Evolutionary conservation across 1,139 yeast species (phyloP).

Genomic region (Yamadazyma buinensis): DNA sequence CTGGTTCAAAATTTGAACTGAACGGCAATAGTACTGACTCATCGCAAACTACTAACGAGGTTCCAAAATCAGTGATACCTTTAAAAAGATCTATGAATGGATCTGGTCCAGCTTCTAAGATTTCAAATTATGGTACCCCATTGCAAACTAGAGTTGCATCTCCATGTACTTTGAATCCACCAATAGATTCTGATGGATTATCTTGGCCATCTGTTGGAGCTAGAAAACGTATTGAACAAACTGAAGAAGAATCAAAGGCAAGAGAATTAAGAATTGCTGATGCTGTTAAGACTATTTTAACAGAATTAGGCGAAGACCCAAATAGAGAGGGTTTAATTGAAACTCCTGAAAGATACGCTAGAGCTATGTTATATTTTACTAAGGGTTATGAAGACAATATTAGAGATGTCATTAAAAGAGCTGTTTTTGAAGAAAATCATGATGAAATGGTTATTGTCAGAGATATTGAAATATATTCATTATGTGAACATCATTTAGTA

Average conservation of each 20-base stretch:
- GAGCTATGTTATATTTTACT: slow-evolving; percentile 93
- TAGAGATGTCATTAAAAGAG: slow-evolving; percentile 85
- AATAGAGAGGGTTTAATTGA: slow-evolving; percentile 85
- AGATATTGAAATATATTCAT: slow-evolving; percentile 86
- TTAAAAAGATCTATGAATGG: slow-evolving; percentile 4
- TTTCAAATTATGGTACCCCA: slow-evolving; percentile 33
- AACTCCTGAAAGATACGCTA: slow-evolving; percentile 94
- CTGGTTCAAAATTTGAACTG: neutral
- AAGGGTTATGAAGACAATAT: slow-evolving; percentile 95
- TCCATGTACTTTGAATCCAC: slow-evolving; percentile 79
- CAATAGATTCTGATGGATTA: slow-evolving; percentile 84
- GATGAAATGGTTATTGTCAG: slow-evolving; percentile 98
- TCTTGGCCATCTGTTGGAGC: slow-evolving; percentile 97
- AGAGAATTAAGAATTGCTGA: slow-evolving; percentile 75
- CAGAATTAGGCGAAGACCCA: slow-evolving; percentile 90
- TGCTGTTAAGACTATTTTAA: slow-evolving; percentile 78
- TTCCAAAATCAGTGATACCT: slow-evolving; percentile 4
- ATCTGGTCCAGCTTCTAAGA: neutral
- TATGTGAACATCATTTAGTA: slow-evolving; percentile 96
- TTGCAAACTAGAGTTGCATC: slow-evolving; percentile 76
- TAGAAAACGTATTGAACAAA: slow-evolving; percentile 63
- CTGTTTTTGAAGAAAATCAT: slow-evolving; percentile 96
- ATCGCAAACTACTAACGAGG: neutral
- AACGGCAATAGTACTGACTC: neutral
- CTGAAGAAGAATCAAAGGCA: slow-evolving; percentile 53